phyloP scores from a whole-genome alignment of 495 filamentous ascomycete species.

The Xylaria grammica region DNA sequence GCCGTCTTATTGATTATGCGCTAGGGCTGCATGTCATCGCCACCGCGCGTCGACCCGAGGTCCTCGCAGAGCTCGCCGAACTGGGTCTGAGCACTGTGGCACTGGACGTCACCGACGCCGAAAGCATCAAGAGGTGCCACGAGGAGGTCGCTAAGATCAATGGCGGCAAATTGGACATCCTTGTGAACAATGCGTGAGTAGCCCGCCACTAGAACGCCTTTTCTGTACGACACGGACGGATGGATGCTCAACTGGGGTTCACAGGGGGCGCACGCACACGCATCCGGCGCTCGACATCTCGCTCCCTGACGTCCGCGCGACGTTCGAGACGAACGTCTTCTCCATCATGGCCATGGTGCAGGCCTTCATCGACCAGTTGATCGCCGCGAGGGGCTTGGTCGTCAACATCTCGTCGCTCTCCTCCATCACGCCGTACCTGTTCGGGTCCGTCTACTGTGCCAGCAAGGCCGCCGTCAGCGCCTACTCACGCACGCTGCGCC shows the following conservation, averaged over 20 bases:
- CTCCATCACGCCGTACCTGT: slow-evolving; percentile 51
- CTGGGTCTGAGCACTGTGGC: slow-evolving; percentile 54
- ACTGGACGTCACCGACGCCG: slow-evolving; percentile 55
- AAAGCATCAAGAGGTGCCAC: slow-evolving; percentile 56
- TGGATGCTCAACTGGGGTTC: not conserved
- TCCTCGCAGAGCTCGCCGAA: slow-evolving; percentile 48
- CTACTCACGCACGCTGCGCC: slow-evolving; percentile 57
- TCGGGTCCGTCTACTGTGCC: slow-evolving; percentile 57
- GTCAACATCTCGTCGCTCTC: slow-evolving; percentile 61
- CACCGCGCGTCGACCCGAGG: slow-evolving; percentile 55
- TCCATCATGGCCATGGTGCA: slow-evolving; percentile 60
- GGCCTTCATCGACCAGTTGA: slow-evolving; percentile 59
- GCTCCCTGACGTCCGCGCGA: slow-evolving; percentile 54
- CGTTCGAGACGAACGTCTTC: slow-evolving; percentile 70
- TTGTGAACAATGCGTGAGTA: slow-evolving; percentile 70
- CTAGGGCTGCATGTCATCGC: slow-evolving; percentile 60
- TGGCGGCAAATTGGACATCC: slow-evolving; percentile 62
- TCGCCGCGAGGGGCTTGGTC: slow-evolving; percentile 58
- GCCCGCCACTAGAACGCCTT: not conserved
- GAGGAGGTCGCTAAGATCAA: slow-evolving; percentile 55
- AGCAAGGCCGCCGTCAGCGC: slow-evolving; percentile 58
- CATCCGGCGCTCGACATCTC: slow-evolving; percentile 59
- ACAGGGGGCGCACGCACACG: slow-evolving; percentile 55
- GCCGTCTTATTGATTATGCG: not conserved
- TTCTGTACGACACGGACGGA: too few species aligned